These are phyloP conservation scores for Krasilnikovozyma curviuscula DNA, from an alignment of 768 basidiomycete species.

Conservation along the genomic window DNA sequence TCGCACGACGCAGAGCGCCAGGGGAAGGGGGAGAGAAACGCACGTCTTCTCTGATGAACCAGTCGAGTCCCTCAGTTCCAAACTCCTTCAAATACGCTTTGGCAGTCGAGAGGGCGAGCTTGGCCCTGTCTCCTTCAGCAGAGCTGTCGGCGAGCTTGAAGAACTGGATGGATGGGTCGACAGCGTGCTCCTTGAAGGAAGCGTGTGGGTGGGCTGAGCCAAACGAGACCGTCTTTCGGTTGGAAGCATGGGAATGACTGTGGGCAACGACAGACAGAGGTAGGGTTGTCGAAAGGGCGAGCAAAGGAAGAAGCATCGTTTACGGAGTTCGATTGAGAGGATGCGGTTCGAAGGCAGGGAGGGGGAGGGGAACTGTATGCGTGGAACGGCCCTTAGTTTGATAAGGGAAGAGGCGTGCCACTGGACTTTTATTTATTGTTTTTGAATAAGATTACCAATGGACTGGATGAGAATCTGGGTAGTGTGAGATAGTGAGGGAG, in stretches of 20 bases:
- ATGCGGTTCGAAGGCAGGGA: too few species aligned
- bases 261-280: constrained; percentile 10
- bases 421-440: too few species aligned
- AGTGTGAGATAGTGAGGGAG: too few species aligned
- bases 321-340: too few species aligned
- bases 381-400: too few species aligned
- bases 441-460: too few species aligned
- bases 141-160: constrained; percentile 20
- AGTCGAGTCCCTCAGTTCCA: constrained; percentile 17
- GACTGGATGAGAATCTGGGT: too few species aligned
- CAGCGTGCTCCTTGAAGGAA: constrained; percentile 25
- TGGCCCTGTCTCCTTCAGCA: constrained; percentile 41
- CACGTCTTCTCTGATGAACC: constrained; percentile 26
- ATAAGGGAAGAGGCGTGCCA: too few species aligned
- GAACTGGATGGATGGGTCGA: background rate
- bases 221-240: constrained; percentile 75
- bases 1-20: background rate
- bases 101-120: constrained; percentile 36
- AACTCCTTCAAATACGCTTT: constrained; percentile 1
- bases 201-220: constrained; percentile 59
- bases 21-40: constrained; percentile 20
- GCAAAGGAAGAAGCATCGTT: constrained; percentile 1
- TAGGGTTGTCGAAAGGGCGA: constrained; percentile 2
- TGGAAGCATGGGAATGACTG: constrained; percentile 8
- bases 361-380: too few species aligned